A percentile compares a stretch with the other conserved stretches of the same genome.
Conservation (phyloP, 2,329 filamentous ascomycete genomes). For the Trichoderma arundinaceum region DNA sequence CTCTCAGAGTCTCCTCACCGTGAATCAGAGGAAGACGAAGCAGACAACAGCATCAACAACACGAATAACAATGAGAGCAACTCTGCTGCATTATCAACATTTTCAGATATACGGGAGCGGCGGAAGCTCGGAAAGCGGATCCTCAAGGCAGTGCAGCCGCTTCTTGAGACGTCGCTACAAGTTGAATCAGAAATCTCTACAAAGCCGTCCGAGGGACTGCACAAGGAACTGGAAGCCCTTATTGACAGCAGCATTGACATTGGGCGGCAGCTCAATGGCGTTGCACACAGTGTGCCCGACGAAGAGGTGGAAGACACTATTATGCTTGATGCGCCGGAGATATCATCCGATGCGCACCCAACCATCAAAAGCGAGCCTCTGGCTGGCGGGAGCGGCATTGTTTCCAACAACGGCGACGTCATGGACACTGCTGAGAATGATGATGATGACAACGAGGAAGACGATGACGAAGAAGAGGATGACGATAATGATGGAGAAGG, state of each 20-base stretch:
- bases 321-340: conserved; percentile 57
- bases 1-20: conserved; percentile 38
- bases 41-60: conserved; percentile 45
- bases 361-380: conserved; percentile 39
- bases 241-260: conserved; percentile 70
- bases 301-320: conserved; percentile 54
- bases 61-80: conserved; percentile 52
- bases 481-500: conserved; percentile 48
- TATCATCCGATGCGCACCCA: conserved; percentile 55
- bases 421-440: conserved; percentile 47
- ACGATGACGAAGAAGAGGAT: conserved; percentile 52
- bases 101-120: conserved; percentile 76
- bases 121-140: conserved; percentile 89
- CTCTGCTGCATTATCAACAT: conserved; percentile 59
- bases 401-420: conserved; percentile 43
- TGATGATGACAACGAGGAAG: conserved; percentile 47
- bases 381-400: neutral
- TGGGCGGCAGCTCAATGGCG: conserved; percentile 50
- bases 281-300: conserved; percentile 47
- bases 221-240: conserved; percentile 75
- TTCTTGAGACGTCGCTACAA: conserved; percentile 74
- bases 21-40: conserved; percentile 46
- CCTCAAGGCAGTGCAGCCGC: conserved; percentile 78
- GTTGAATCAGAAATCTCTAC: conserved; percentile 83
- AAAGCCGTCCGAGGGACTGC: conserved; percentile 70